Evolutionary conservation across 108 stramenopile species (phyloP).

Genomic region (Mediolabrus comicus): DNA sequence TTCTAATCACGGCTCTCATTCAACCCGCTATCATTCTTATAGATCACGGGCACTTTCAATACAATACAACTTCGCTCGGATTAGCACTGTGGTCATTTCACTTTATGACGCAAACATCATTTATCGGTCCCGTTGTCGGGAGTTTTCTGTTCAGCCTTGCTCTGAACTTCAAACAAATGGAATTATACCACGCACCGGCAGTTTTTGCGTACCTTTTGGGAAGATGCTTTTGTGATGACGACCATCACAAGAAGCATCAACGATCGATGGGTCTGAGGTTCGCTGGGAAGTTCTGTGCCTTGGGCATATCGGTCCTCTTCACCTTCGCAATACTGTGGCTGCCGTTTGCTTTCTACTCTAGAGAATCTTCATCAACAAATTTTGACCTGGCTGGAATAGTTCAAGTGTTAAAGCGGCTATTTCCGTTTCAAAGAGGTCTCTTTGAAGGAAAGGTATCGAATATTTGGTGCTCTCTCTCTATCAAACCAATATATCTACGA

Average conservation of each 20-base stretch:
- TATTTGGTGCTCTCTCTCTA: constrained; percentile 85
- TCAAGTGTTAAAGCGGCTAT: constrained; percentile 75
- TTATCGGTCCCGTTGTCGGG: constrained; percentile 54
- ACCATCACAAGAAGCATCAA: not conserved
- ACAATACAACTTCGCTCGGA: constrained; percentile 90
- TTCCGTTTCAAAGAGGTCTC: constrained; percentile 91
- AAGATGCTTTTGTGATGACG: constrained; percentile 45
- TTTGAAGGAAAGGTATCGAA: constrained; percentile 97
- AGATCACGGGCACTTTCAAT: constrained; percentile 98
- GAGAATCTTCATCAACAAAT: not conserved
- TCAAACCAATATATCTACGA: constrained; percentile 69
- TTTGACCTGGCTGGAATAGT: constrained; percentile 34
- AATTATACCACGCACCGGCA: constrained; percentile 92
- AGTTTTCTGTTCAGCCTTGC: constrained; percentile 79
- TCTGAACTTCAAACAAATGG: constrained; percentile 97
- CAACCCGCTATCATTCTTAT: constrained; percentile 86
- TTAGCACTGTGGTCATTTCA: constrained; percentile 73
- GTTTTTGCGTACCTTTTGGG: constrained; percentile 87
- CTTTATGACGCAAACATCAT: constrained; percentile 51
- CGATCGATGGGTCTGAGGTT: not conserved
- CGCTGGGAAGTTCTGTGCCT: constrained; percentile 27
- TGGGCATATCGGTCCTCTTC: constrained; percentile 73
- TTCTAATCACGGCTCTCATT: constrained; percentile 45
- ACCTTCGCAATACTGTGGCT: constrained; percentile 75
- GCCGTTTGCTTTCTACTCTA: constrained; percentile 59